phyloP scores from a whole-genome alignment of 2,329 filamentous ascomycete genomes.

The Alternaria infectoria region DNA sequence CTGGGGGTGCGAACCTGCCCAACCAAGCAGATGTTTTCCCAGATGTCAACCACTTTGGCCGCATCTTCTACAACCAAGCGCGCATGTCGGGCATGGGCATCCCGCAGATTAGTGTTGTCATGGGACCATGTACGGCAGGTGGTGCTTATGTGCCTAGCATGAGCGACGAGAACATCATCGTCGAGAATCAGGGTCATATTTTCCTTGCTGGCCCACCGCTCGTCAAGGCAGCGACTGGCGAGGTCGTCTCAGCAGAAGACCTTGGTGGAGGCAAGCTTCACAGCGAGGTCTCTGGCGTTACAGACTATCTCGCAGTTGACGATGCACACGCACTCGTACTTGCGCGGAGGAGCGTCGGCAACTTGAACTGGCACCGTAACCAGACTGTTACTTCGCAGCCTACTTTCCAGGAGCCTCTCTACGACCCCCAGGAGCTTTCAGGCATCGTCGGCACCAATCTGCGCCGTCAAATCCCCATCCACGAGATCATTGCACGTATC shows the following conservation, averaged over 20 bases:
- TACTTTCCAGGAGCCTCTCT: slow-evolving; percentile 75
- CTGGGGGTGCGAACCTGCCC: slow-evolving; percentile 91
- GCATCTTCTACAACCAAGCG: slow-evolving; percentile 98
- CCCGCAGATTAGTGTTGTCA: slow-evolving; percentile 92
- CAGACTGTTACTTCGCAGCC: slow-evolving; percentile 40
- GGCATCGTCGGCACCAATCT: slow-evolving; percentile 92
- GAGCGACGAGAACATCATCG: slow-evolving; percentile 97
- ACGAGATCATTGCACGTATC: slow-evolving; percentile 90
- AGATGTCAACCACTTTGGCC: slow-evolving; percentile 91
- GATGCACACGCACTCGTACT: slow-evolving; percentile 91
- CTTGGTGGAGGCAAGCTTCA: slow-evolving; percentile 90
- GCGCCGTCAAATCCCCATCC: slow-evolving; percentile 81
- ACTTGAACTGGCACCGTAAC: slow-evolving; percentile 83
- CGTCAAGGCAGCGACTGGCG: slow-evolving; percentile 94
- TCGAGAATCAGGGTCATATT: slow-evolving; percentile 93
- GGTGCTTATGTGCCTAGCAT: slow-evolving; percentile 96
- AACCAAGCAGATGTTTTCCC: slow-evolving; percentile 97
- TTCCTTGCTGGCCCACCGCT: slow-evolving; percentile 94
- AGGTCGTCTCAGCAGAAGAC: slow-evolving; percentile 88
- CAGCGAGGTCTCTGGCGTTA: slow-evolving; percentile 88
- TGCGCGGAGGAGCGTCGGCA: slow-evolving; percentile 80
- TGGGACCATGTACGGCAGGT: slow-evolving; percentile 96
- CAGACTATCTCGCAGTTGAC: slow-evolving; percentile 92
- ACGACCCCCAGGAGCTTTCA: slow-evolving; percentile 78
- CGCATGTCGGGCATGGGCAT: slow-evolving; percentile 89